Percentiles rank a stretch among this genome's conserved stretches.
phyloP scores from a whole-genome alignment of 352 stramenopile genomes.

The Lagenidium giganteum region DNA sequence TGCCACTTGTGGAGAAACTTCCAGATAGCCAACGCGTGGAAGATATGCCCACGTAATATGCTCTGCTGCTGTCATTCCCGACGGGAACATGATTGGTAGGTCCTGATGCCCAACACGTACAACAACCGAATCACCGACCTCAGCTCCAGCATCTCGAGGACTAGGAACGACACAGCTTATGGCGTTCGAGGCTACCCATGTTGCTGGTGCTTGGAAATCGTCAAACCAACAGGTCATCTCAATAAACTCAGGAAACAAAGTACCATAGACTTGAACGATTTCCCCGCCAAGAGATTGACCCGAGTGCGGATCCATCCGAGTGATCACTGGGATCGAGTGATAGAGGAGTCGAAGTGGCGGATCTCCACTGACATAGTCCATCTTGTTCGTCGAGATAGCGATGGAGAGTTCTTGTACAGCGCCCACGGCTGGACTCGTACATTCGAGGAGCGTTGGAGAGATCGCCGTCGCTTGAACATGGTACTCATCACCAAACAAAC shows the following conservation, averaged over 20 bases:
- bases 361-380: slow-evolving; percentile 7
- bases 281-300: slow-evolving; percentile 1
- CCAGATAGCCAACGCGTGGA: background rate
- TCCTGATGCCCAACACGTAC: background rate
- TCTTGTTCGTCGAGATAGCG: slow-evolving; percentile 13
- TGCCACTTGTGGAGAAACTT: background rate
- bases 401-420: slow-evolving; percentile 7
- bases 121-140: background rate
- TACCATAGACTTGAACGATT: slow-evolving; percentile 1
- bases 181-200: slow-evolving; percentile 2
- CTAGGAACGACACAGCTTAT: slow-evolving; percentile 7
- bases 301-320: background rate
- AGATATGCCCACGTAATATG: slow-evolving; percentile 2
- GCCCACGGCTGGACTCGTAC: slow-evolving; percentile 1
- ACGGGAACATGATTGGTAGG: no score
- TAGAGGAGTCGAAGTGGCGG: background rate
- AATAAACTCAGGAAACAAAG: slow-evolving; percentile 1
- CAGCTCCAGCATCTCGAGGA: background rate
- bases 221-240: slow-evolving; percentile 9
- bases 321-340: slow-evolving; percentile 1
- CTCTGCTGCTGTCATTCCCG: no score
- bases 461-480: slow-evolving; percentile 9
- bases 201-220: background rate
- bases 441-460: slow-evolving; percentile 9
- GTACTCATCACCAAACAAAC: slow-evolving; percentile 14